These are phyloP conservation scores for Globisporangium mamillatum DNA, from an alignment of 352 stramenopile species.

Conservation along the genomic window DNA sequence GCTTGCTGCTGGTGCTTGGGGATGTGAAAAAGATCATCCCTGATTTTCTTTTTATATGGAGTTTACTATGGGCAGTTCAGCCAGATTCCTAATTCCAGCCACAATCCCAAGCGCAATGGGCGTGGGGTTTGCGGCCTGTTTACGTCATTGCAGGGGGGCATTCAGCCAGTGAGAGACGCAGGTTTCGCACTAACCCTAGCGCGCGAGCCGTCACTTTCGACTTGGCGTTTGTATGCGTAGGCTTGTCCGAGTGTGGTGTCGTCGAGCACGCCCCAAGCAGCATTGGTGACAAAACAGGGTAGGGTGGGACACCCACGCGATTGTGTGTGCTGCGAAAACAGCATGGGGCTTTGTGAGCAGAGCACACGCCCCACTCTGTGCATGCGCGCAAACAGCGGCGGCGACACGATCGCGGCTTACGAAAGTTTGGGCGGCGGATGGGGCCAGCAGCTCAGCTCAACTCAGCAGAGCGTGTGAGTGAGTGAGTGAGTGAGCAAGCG, in stretches of 20 bases:
- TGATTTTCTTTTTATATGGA: constrained; percentile 10
- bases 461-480: no score
- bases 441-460: neutral
- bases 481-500: neutral
- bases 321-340: neutral
- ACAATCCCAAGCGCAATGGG: neutral
- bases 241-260: neutral
- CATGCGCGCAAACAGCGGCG: neutral
- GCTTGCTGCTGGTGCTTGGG: constrained; percentile 1
- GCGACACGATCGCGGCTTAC: neutral
- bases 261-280: neutral
- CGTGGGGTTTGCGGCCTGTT: neutral
- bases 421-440: neutral
- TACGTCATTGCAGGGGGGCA: constrained; percentile 10
- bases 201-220: neutral
- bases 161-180: constrained; percentile 3
- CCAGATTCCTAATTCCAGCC: neutral
- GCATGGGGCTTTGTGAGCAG: neutral
- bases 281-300: neutral
- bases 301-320: neutral
- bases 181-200: neutral
- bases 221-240: constrained; percentile 3
- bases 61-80: constrained; percentile 2
- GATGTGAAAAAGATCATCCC: neutral
- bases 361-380: neutral